Evolutionary conservation across 2,329 filamentous ascomycete genomes (phyloP), one percentile per base, ranked within the genome.

Genomic region (Neocatenulostroma microsporum): DNA sequence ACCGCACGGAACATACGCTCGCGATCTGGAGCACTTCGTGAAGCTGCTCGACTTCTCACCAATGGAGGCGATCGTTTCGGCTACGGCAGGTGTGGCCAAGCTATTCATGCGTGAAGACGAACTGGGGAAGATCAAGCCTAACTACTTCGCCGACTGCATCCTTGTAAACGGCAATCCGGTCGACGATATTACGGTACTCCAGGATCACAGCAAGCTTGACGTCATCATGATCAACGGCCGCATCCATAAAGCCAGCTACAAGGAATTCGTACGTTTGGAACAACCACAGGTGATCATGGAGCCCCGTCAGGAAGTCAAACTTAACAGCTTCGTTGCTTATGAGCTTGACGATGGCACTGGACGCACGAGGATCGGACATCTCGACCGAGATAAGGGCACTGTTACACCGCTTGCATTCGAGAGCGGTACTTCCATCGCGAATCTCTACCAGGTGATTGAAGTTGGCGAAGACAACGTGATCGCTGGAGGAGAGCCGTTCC

Each of bases 361-460:
- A 15, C 34, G 39, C n/a, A 37, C 39, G 7, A 56, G 61, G 7
- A 60, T 71, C 29, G 67, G 68, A 8, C 63, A 68, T 48, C 55
- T 64, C 8, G 57, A 69, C 41, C 43, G 61, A 2, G 47, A 54
- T 2, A 52, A 47, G 4, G 48, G 55, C 2, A 56, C 46, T 2
- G 62, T 73, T 19, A 61, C 59, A 4, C 68, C 69, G 2, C 50
- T 74, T 11, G 54, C 56, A 3, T 71, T 69, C 45, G 35, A 44
- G 4, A 72, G 68, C 3, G 70, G 71, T 2, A 67, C 68, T 0
- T 61, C 61, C 3, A 38, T 74, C 14, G 49, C 56, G 5, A 63
- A 62, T 31, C 57, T 76, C 0, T 73, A 73, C 46, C 61, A 74
- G 50, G 66, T 74, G 8, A 73, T 76, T 41, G 62, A 69, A 44